phyloP scores from a whole-genome alignment of 1,284 basidiomycete genomes.

The Ganoderma lingzhi region DNA sequence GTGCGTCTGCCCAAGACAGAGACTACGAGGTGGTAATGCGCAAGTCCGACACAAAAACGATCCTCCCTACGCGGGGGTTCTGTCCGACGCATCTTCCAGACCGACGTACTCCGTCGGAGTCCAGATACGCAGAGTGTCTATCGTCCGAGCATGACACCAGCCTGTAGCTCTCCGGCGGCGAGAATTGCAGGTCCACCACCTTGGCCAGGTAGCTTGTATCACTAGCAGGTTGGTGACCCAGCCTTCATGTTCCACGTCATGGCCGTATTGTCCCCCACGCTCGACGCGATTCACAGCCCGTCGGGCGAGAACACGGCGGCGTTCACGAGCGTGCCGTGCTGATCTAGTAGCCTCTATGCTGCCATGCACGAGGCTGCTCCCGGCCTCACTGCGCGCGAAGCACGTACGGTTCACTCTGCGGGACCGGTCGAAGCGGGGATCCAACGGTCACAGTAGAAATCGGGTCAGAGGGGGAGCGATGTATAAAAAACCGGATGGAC shows the following conservation, averaged over 20 bases:
- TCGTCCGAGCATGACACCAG: conserved; percentile 47
- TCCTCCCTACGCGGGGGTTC: too few species aligned
- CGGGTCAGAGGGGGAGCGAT: background rate
- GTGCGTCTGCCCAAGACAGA: too few species aligned
- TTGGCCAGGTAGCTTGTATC: conserved; percentile 25
- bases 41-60: too few species aligned
- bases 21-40: too few species aligned
- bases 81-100: background rate
- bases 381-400: conserved; percentile 22
- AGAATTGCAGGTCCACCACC: conserved; percentile 42
- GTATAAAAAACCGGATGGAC: background rate
- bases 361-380: conserved; percentile 44
- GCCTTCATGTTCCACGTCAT: conserved; percentile 18
- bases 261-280: conserved; percentile 15
- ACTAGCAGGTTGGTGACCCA: conserved; percentile 9
- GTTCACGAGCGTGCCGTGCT: too few species aligned
- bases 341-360: too few species aligned
- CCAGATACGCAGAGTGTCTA: conserved; percentile 37
- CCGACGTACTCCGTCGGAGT: conserved; percentile 8
- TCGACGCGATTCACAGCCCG: too few species aligned
- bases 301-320: too few species aligned
- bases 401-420: background rate
- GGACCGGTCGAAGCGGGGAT: background rate
- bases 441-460: background rate
- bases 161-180: conserved; percentile 38